Evolutionary conservation across 1,139 yeast species (phyloP).

Genomic region (Pichia terricola): DNA sequence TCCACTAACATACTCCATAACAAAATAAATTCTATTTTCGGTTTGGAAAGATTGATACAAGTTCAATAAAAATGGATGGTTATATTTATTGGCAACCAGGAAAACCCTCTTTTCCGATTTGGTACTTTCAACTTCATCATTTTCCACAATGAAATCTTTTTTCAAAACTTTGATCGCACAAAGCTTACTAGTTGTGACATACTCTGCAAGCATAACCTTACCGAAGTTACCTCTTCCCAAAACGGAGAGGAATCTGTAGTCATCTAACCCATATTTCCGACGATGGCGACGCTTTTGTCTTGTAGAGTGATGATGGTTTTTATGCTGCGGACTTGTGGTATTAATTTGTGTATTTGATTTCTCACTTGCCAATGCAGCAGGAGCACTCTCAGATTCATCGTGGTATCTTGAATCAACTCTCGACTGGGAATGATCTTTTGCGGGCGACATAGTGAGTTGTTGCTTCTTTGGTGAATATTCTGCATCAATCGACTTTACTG

Average conservation of each 20-base stretch:
- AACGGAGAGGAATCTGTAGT: conserved; percentile 87
- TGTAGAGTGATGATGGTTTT: conserved; percentile 16
- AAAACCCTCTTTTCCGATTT: conserved; percentile 90
- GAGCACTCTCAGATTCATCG: conserved; percentile 1
- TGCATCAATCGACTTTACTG: too few relatives aligned
- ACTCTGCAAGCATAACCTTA: conserved; percentile 93
- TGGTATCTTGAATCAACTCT: not conserved
- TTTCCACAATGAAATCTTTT: conserved; percentile 89
- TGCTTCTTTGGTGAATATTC: too few relatives aligned
- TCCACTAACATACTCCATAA: conserved; percentile 95
- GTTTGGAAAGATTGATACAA: conserved; percentile 96
- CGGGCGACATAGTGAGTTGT: too few relatives aligned
- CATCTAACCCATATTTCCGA: conserved; percentile 85
- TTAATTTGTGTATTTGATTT: not conserved
- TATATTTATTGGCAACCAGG: conserved; percentile 77
- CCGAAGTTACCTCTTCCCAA: conserved; percentile 97
- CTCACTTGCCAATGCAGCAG: conserved; percentile 1
- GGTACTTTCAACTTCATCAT: conserved; percentile 93
- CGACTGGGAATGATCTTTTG: too few relatives aligned
- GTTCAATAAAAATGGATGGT: conserved; percentile 87
- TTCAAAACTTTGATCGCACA: conserved; percentile 95
- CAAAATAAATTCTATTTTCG: conserved; percentile 92
- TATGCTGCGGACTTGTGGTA: conserved; percentile 9
- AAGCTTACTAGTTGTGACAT: conserved; percentile 63
- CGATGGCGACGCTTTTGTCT: conserved; percentile 30